Percentiles rank a stretch among this genome's conserved stretches.
Conservation (phyloP, 2,329 filamentous ascomycete species). For the Ophiostoma pallidulum region DNA sequence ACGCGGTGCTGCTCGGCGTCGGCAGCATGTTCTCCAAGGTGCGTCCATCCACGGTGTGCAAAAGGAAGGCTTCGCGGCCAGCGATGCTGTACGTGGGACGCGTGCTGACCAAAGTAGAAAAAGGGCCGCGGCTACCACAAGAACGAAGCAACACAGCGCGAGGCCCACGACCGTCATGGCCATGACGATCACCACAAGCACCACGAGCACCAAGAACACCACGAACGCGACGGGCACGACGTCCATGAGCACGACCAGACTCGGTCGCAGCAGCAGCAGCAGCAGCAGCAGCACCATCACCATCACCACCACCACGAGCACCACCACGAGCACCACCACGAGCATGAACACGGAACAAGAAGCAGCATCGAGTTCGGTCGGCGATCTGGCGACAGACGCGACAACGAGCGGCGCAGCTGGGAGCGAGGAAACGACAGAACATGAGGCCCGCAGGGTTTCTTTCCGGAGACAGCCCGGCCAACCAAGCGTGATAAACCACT, state of each 20-base stretch:
- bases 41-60: too few relatives aligned
- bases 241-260: neutral
- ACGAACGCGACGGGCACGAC: neutral
- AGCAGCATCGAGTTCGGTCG: neutral
- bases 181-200: neutral
- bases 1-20: slow-evolving; percentile 16
- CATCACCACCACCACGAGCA: neutral
- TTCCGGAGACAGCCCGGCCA: too few relatives aligned
- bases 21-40: slow-evolving; percentile 15
- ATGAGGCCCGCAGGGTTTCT: neutral
- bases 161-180: too few relatives aligned
- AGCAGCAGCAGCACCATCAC: neutral
- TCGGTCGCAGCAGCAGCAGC: neutral
- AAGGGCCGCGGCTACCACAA: neutral
- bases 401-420: neutral
- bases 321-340: neutral
- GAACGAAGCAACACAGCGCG: neutral
- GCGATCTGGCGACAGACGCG: neutral
- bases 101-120: neutral
- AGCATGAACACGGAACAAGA: neutral
- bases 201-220: neutral
- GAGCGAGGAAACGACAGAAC: neutral
- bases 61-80: neutral
- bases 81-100: neutral
- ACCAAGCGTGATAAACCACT: too few relatives aligned